These are phyloP conservation scores for Trichoderma guizhouense DNA, from an alignment of 2,329 filamentous ascomycete species.

Conservation along the genomic window DNA sequence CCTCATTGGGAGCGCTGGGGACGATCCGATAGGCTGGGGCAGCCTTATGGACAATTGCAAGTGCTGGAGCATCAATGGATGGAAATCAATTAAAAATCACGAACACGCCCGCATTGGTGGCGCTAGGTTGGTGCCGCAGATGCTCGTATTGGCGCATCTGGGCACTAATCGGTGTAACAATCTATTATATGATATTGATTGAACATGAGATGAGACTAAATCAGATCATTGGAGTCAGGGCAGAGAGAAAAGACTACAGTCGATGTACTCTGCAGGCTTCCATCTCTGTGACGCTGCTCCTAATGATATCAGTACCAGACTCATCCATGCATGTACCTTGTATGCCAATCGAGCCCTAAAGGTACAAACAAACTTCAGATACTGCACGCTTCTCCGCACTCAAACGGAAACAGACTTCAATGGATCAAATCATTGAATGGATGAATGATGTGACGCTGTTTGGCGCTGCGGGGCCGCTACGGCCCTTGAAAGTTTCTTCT, in stretches of 20 bases:
- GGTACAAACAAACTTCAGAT: not conserved
- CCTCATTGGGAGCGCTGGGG: not conserved
- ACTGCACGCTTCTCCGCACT: not conserved
- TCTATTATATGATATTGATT: not conserved
- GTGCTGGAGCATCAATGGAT: not conserved
- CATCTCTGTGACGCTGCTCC: not conserved
- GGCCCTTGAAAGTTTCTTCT: not conserved
- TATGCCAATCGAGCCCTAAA: not conserved
- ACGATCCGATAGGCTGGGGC: not conserved
- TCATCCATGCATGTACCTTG: not conserved
- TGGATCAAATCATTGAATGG: not conserved
- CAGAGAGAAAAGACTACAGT: not conserved
- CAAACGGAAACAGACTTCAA: not conserved
- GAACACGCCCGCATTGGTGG: slow-evolving; percentile 15
- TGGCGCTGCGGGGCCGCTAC: slow-evolving; percentile 7
- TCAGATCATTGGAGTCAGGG: not conserved
- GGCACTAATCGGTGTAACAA: not conserved
- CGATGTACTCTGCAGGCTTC: not conserved
- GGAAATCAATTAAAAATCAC: not conserved
- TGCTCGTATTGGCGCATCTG: slow-evolving; percentile 5
- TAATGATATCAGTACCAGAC: not conserved
- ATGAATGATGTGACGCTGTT: not conserved
- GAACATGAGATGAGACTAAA: not conserved
- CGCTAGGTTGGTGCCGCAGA: not conserved
- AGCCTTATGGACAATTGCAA: not conserved